Conservation (phyloP, 805 yeast genomes). For the Debaryomyces prosopidis region DNA sequence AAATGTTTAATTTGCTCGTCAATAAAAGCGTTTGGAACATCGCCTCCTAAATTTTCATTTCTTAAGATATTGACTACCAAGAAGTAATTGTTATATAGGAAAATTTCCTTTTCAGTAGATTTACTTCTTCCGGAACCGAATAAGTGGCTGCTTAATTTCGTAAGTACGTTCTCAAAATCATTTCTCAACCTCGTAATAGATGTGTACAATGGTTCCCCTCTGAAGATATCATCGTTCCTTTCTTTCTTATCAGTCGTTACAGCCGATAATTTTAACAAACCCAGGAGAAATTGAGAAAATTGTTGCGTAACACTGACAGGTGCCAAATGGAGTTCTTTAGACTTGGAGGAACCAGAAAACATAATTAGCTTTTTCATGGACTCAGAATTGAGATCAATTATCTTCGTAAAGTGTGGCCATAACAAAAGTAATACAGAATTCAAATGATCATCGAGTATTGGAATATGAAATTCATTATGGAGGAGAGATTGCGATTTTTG, state of each 20-base stretch:
- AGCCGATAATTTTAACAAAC: slow-evolving; percentile 58
- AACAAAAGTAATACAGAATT: slow-evolving; percentile 63
- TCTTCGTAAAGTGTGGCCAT: slow-evolving; percentile 85
- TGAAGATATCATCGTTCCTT: slow-evolving; percentile 10
- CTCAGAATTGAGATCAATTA: slow-evolving; percentile 77
- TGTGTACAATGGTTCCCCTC: slow-evolving; percentile 70
- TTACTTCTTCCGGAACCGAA: slow-evolving; percentile 32
- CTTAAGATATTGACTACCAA: slow-evolving; percentile 58
- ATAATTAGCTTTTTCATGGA: slow-evolving; percentile 55
- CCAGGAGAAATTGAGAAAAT: slow-evolving; percentile 70
- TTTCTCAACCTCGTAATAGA: slow-evolving; percentile 69
- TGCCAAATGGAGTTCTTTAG: slow-evolving; percentile 31
- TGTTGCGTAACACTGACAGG: slow-evolving; percentile 70
- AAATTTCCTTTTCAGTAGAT: slow-evolving; percentile 58
- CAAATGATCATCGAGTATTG: slow-evolving; percentile 69
- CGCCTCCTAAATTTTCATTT: slow-evolving; percentile 30
- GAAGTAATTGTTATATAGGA: slow-evolving; percentile 72
- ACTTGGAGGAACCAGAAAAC: slow-evolving; percentile 17
- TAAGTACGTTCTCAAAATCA: slow-evolving; percentile 77
- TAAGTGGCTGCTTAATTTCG: slow-evolving; percentile 58
- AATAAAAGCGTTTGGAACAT: slow-evolving; percentile 20
- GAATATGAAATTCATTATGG: slow-evolving; percentile 64
- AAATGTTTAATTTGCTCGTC: slow-evolving; percentile 41
- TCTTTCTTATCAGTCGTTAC: slow-evolving; percentile 23
- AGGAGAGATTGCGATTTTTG: slow-evolving; percentile 65